Base-by-base conservation (phyloP, 192 early-diverging fungal species). In the Mortierella alpina region DNA sequence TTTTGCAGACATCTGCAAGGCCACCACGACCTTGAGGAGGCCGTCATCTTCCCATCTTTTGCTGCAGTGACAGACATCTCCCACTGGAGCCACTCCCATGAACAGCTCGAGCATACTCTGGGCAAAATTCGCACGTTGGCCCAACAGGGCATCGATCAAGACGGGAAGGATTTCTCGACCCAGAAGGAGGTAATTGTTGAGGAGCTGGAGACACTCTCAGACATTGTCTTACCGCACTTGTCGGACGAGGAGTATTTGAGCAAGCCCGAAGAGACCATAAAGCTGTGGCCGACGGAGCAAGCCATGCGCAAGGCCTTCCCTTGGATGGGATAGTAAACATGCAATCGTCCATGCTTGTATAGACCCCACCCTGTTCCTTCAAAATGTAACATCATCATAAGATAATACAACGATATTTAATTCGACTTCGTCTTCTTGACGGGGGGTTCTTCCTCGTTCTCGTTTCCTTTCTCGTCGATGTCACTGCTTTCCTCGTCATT, bases 1-100 rank as follows among this genome's bases (percentile, higher is more conserved):
- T 80, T 80, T 70, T 72, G 77, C 40, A 52, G 59, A 7, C 77
- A 80, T 39, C 64, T 80, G 5, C 77, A 80, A 39, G 70, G 64
- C 20, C 77, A 80, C 56, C 77, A 80, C 39, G 77, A 80, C 41
- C 70, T 80, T 20, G 77, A 80, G 11, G 77, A 80, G 51, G 64
- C 64, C 23, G 66, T 68, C 45, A 66, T 80, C 48, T 80, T 80
- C 63, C 77, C 77, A 0, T 50, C 68, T 44, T 80, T 72, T 50
- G 77, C 77, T 5, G 70, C 63, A 0, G 77, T 72, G 22, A 72
- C 70, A 4, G 70, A 80, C 51, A 80, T 80, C 20, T 59, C 77
- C 4, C 77, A 80, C 42, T 80, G 77, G 77, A 80, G 70, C 20
- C 57, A 72, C 7, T 80, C 77, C 7, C 77, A 80, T 46, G 65